phyloP scores from a whole-genome alignment of 495 filamentous ascomycete genomes.

The Pseudotulostoma volvatum region DNA sequence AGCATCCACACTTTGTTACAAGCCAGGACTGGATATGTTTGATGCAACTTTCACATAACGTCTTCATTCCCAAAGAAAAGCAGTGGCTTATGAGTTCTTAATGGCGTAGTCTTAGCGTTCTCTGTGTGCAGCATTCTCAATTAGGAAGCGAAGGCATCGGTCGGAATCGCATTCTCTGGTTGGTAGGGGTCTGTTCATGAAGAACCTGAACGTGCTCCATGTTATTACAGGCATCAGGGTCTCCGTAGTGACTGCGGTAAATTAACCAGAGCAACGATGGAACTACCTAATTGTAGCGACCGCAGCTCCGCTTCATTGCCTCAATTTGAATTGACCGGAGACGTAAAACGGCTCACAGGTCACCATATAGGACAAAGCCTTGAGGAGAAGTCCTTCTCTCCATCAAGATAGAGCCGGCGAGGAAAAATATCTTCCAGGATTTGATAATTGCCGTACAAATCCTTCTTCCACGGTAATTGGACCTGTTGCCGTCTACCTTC shows the following conservation, averaged over 20 bases:
- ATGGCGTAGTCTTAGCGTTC: too few relatives aligned
- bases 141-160: too few relatives aligned
- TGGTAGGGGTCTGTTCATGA: too few relatives aligned
- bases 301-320: neutral
- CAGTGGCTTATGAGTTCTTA: too few relatives aligned
- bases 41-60: too few relatives aligned
- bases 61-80: too few relatives aligned
- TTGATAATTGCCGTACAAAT: too few relatives aligned
- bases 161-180: too few relatives aligned
- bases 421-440: too few relatives aligned
- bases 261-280: neutral
- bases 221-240: neutral
- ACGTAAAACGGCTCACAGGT: neutral
- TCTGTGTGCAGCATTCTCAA: too few relatives aligned
- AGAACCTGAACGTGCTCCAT: neutral
- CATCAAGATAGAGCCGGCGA: neutral
- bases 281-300: neutral
- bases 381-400: neutral
- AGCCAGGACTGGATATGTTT: too few relatives aligned
- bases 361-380: neutral
- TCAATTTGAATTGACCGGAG: neutral
- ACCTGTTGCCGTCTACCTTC: neutral
- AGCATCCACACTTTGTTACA: too few relatives aligned
- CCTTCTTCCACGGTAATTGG: neutral
- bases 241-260: neutral